These are phyloP conservation scores for Pochonia chlamydosporia DNA, from an alignment of 2,329 filamentous ascomycete genomes.

Conservation along the genomic window DNA sequence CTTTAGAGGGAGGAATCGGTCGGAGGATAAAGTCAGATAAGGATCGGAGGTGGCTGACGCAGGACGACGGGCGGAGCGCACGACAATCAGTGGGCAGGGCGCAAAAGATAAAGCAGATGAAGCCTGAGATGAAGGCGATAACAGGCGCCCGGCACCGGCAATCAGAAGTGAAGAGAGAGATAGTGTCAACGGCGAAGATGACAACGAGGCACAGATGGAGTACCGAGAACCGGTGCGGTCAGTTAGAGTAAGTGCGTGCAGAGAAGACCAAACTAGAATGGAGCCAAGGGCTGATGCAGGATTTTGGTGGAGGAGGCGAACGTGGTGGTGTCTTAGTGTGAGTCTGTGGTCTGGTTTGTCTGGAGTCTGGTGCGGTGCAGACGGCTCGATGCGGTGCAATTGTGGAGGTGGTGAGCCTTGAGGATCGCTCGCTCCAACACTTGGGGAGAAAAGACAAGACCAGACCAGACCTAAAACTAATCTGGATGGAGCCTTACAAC, in stretches of 20 bases:
- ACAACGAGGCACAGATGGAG: not conserved
- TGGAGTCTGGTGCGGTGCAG: not conserved
- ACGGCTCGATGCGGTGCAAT: not conserved
- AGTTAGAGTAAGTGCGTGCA: not conserved
- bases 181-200: not conserved
- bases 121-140: not conserved
- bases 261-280: not conserved
- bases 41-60: not conserved
- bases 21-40: not conserved
- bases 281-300: not conserved
- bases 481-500: conserved; percentile 2
- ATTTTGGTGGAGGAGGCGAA: not conserved
- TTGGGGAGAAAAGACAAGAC: not conserved
- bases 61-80: not conserved
- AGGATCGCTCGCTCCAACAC: not conserved
- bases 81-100: not conserved
- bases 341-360: too few relatives aligned
- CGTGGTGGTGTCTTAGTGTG: too few relatives aligned
- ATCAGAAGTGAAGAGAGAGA: not conserved
- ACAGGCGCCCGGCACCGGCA: not conserved
- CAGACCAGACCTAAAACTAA: too few relatives aligned
- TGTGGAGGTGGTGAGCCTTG: not conserved
- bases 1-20: not conserved
- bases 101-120: not conserved
- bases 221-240: not conserved